phyloP scores from a whole-genome alignment of 371 early-diverging fungal genomes.

The Mortierella sp. region DNA sequence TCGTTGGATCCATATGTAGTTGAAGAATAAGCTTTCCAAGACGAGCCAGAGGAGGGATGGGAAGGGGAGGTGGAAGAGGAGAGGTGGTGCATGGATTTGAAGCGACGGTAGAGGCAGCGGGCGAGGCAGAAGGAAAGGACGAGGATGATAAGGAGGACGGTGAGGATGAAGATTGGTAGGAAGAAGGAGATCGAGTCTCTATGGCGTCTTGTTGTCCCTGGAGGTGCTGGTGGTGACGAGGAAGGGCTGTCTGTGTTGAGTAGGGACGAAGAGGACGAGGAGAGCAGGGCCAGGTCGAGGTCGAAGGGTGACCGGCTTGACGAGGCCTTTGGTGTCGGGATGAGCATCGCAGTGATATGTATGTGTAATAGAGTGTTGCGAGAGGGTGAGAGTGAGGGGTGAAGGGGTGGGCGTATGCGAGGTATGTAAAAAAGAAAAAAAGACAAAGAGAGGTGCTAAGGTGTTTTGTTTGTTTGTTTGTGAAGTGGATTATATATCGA shows the following conservation, averaged over 20 bases:
- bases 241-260: not conserved
- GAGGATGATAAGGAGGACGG: conserved; percentile 31
- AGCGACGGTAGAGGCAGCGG: conserved; percentile 36
- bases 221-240: not conserved
- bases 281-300: not conserved
- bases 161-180: conserved; percentile 32
- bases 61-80: conserved; percentile 27
- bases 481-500: not conserved
- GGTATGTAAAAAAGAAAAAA: not conserved
- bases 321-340: not conserved
- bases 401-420: not conserved
- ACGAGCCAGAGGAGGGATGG: not conserved
- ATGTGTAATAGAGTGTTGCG: not conserved
- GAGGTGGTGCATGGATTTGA: conserved; percentile 27
- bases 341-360: not conserved
- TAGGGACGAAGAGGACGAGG: too few species aligned
- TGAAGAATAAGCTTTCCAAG: conserved; percentile 27
- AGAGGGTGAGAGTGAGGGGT: not conserved
- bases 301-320: not conserved
- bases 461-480: not conserved
- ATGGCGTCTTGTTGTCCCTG: conserved; percentile 24
- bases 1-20: conserved; percentile 1
- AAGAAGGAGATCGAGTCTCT: conserved; percentile 30
- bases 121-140: conserved; percentile 27
- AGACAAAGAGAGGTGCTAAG: not conserved